Evolutionary conservation across 1,139 yeast genomes (phyloP).

Genomic region (Zygosaccharomyces sapae): DNA sequence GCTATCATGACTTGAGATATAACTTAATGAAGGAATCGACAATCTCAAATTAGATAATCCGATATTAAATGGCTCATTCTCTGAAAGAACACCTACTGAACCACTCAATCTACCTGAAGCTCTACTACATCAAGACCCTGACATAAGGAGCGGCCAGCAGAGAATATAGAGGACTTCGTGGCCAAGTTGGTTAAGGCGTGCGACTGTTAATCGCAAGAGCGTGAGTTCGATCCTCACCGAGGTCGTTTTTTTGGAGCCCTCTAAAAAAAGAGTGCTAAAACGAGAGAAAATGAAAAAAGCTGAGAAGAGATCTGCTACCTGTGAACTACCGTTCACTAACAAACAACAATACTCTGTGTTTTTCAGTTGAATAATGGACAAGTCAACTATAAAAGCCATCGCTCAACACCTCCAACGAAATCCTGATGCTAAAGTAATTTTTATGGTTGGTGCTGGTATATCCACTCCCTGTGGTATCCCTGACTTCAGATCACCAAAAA

Average conservation of each 20-base stretch:
- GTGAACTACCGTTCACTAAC: too few relatives aligned
- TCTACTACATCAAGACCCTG: neutral
- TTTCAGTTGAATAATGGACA: slow-evolving; percentile 10
- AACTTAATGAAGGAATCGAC: too few relatives aligned
- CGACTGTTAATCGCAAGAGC: slow-evolving; percentile 39
- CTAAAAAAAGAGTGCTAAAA: neutral
- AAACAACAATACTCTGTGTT: too few relatives aligned
- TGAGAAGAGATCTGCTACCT: neutral
- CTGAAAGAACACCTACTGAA: too few relatives aligned
- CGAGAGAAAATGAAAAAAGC: neutral
- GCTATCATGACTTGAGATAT: too few relatives aligned
- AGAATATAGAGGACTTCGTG: slow-evolving; percentile 28
- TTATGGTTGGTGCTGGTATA: slow-evolving; percentile 85
- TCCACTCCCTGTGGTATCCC: slow-evolving; percentile 94
- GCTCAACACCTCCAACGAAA: slow-evolving; percentile 24
- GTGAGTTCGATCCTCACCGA: slow-evolving; percentile 39
- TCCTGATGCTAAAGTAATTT: slow-evolving; percentile 35
- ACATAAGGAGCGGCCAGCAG: neutral
- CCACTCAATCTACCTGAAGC: too few relatives aligned
- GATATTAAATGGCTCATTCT: too few relatives aligned
- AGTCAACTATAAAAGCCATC: slow-evolving; percentile 15
- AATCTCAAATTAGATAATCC: too few relatives aligned
- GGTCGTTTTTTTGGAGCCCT: slow-evolving; percentile 20
- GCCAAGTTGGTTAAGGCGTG: slow-evolving; percentile 40
- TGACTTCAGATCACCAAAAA: slow-evolving; percentile 85